Conservation (phyloP, 768 basidiomycete genomes). For the Tulasnella sp. region DNA sequence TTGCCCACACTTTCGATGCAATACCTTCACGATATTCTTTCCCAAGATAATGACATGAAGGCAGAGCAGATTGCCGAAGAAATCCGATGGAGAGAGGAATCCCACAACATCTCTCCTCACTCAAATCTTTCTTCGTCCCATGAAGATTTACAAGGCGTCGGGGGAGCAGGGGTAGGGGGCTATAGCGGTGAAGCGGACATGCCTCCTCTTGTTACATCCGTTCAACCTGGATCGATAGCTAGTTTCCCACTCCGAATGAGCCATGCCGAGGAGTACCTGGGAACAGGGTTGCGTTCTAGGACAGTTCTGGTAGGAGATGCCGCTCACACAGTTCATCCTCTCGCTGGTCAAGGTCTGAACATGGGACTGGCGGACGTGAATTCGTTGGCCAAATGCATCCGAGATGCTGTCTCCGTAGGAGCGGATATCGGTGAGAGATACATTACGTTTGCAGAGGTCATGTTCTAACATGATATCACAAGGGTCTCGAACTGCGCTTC, state of each 20-base stretch:
- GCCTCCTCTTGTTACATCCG: constrained; percentile 59
- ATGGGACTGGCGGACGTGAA: constrained; percentile 82
- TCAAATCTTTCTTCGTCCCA: constrained; percentile 36
- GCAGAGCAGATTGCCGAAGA: constrained; percentile 42
- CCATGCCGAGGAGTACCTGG: constrained; percentile 78
- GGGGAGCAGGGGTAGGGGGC: constrained; percentile 28
- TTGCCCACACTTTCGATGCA: constrained; percentile 60
- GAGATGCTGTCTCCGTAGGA: constrained; percentile 43
- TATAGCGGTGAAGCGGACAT: constrained; percentile 24
- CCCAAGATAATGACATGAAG: constrained; percentile 29
- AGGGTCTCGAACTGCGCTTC: constrained; percentile 66
- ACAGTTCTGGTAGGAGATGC: constrained; percentile 92
- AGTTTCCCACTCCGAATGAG: constrained; percentile 83
- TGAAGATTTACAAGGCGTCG: constrained; percentile 23
- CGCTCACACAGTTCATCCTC: constrained; percentile 86
- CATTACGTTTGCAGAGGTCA: too few species aligned
- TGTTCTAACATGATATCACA: background rate
- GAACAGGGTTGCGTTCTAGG: constrained; percentile 48
- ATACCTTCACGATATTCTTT: constrained; percentile 48
- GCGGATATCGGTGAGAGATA: constrained; percentile 63
- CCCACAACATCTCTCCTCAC: constrained; percentile 49
- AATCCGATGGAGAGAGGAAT: constrained; percentile 57
- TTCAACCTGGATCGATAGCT: constrained; percentile 63
- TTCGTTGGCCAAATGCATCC: constrained; percentile 52
- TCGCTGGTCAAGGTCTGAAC: constrained; percentile 94